Percentiles rank a stretch among this genome's conserved stretches.
These are phyloP conservation scores for Penicillium palitans DNA, from an alignment of 2,329 filamentous ascomycete species.

Conservation along the genomic window DNA sequence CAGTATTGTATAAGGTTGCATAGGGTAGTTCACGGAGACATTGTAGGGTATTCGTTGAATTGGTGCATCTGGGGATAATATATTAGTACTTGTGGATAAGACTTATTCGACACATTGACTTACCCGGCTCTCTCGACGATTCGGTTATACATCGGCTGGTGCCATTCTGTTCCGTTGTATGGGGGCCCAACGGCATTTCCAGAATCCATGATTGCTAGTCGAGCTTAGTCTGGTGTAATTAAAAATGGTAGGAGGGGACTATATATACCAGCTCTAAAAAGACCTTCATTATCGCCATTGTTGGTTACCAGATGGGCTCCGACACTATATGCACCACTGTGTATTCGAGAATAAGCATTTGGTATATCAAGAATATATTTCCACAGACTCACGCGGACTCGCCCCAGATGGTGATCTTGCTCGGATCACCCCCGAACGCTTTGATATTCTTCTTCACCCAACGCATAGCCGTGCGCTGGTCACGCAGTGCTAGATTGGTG, in stretches of 20 bases:
- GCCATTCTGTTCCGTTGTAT: constrained; percentile 37
- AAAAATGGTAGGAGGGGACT: not conserved
- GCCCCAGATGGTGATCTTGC: constrained; percentile 40
- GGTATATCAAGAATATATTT: not conserved
- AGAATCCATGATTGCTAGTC: constrained; percentile 34
- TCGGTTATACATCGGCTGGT: constrained; percentile 36
- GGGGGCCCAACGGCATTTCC: constrained; percentile 34
- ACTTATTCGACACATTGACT: not conserved
- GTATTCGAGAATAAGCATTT: not conserved
- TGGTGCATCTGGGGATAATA: constrained; percentile 24
- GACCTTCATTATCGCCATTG: constrained; percentile 31
- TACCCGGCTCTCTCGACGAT: constrained; percentile 31
- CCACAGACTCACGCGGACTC: constrained; percentile 33
- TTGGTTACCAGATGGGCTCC: constrained; percentile 34
- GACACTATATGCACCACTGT: constrained; percentile 35
- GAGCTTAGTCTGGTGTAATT: not conserved
- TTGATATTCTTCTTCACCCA: constrained; percentile 41
- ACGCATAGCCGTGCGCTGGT: constrained; percentile 38
- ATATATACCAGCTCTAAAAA: constrained; percentile 34
- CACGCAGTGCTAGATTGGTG: constrained; percentile 33
- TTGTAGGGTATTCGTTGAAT: constrained; percentile 28
- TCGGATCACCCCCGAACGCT: constrained; percentile 35
- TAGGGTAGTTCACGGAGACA: constrained; percentile 34
- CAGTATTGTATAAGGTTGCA: constrained; percentile 23
- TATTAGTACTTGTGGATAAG: not conserved